Conservation (phyloP, 306 rosid genomes). For the Arachis stenosperma region DNA sequence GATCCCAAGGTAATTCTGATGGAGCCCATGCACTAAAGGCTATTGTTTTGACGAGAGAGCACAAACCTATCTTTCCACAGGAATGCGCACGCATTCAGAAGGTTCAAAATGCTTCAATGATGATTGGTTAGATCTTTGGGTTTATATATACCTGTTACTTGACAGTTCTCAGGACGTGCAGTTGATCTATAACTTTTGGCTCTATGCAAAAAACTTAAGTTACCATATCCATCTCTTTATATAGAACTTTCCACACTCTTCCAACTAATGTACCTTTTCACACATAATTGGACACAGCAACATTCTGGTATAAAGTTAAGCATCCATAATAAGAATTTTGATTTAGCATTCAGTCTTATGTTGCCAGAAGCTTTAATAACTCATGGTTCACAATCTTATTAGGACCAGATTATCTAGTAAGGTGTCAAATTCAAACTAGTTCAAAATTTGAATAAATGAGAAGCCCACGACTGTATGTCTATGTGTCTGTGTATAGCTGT, state of each 20-base stretch:
- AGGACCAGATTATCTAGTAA: background rate
- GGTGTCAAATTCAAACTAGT: background rate
- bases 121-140: constrained; percentile 29
- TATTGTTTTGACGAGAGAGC: constrained; percentile 90
- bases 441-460: background rate
- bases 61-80: constrained; percentile 83
- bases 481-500: background rate
- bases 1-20: constrained; percentile 50
- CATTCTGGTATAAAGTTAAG: constrained; percentile 8
- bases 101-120: constrained; percentile 49
- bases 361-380: constrained; percentile 24
- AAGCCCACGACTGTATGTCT: too few species aligned
- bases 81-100: constrained; percentile 91
- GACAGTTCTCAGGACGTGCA: constrained; percentile 15
- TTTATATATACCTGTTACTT: constrained; percentile 20
- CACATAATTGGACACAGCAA: constrained; percentile 15
- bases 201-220: constrained; percentile 15
- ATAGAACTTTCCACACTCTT: background rate
- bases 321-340: background rate
- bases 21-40: constrained; percentile 63
- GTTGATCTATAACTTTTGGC: constrained; percentile 22
- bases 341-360: background rate
- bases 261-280: background rate
- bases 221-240: constrained; percentile 7
- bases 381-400: background rate